Evolutionary conservation across 306 rosid genomes (phyloP), one percentile per base, ranked within the genome.

Genomic region (Luffa acutangula): DNA sequence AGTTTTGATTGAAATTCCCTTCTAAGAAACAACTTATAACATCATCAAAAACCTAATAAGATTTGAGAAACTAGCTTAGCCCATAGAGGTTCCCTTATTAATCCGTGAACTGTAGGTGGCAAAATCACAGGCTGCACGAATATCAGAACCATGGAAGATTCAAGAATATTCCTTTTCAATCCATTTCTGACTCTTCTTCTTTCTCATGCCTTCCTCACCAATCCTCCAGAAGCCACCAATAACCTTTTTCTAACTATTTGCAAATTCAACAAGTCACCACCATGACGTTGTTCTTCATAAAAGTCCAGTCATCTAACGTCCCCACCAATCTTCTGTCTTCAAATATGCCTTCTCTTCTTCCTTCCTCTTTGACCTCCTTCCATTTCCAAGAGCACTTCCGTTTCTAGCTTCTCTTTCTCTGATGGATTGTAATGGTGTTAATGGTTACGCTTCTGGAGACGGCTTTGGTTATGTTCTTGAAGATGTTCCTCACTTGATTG

Each of bases 401-500:
- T 17, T 67, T 67, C 51, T 67, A 41, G 14, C 51, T 67, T 41
- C 48, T 18, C 51, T 67, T 17, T 33, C 18, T 33, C 45, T 4
- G 25, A 67, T 67, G 74, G 51, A 41, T 9, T 2, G 7, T 17
- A 67, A 37, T 18, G 73, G 72, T 37, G 72, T 17, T 3, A 14
- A 65, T 6, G 6, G 41, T 36, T 46, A 7, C 0, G 48, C 43
- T 37, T 12, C 20, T 1, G 12, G 21, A 37, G 20, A 36, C 14
- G 51, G 8, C 49, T 18, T 17, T 41, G 33, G 21, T 67, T 67
- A 39, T 71, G 76, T 71, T 46, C 76, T 71, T 11, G 76, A 71
- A 46, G 76, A 71, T 46, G 76, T 71, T 3, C 76, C 76, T 71
- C 76, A 71, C 57, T 71, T 71, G 76, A 71, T 57, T 45, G 76